Evolutionary conservation across 768 basidiomycete genomes (phyloP).

Genomic region (Termitomyces heimii): DNA sequence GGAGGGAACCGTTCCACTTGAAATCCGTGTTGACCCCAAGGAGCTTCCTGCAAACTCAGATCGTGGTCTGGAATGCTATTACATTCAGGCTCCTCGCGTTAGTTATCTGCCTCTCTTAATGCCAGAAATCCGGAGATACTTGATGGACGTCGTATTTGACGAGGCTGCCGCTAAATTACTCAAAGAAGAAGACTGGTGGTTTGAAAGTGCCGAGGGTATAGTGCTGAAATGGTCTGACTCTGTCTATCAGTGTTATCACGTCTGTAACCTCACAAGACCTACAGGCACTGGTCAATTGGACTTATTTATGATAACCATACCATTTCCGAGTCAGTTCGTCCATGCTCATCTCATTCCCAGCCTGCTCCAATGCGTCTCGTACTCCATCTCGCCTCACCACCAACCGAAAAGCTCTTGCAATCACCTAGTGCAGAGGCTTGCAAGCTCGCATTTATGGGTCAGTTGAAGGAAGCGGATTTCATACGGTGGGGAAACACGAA

Average conservation of each 20-base stretch:
- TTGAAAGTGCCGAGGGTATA: constrained; percentile 81
- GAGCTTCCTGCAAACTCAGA: constrained; percentile 89
- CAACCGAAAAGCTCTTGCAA: constrained; percentile 78
- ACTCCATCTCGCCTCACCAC: constrained; percentile 84
- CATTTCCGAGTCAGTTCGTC: constrained; percentile 54
- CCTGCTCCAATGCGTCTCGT: constrained; percentile 66
- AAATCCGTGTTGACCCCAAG: constrained; percentile 84
- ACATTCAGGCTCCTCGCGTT: constrained; percentile 84
- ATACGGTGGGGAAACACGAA: constrained; percentile 96
- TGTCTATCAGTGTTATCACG: not conserved
- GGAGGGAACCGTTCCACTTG: constrained; percentile 87
- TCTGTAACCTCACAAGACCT: constrained; percentile 3
- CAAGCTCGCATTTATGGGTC: constrained; percentile 93
- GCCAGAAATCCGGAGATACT: constrained; percentile 81
- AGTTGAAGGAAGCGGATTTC: constrained; percentile 95
- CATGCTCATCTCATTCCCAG: constrained; percentile 33
- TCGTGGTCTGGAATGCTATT: constrained; percentile 86
- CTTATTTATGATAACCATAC: constrained; percentile 86
- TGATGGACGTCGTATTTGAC: constrained; percentile 91
- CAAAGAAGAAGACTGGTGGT: constrained; percentile 96
- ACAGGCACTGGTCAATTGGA: constrained; percentile 97
- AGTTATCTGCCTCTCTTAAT: constrained; percentile 90
- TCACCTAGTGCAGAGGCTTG: constrained; percentile 79
- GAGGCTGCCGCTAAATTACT: constrained; percentile 69
- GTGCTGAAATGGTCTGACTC: constrained; percentile 78